These are phyloP conservation scores for Fusarium sp. DNA, from an alignment of 2,329 filamentous ascomycete species.

Conservation along the genomic window DNA sequence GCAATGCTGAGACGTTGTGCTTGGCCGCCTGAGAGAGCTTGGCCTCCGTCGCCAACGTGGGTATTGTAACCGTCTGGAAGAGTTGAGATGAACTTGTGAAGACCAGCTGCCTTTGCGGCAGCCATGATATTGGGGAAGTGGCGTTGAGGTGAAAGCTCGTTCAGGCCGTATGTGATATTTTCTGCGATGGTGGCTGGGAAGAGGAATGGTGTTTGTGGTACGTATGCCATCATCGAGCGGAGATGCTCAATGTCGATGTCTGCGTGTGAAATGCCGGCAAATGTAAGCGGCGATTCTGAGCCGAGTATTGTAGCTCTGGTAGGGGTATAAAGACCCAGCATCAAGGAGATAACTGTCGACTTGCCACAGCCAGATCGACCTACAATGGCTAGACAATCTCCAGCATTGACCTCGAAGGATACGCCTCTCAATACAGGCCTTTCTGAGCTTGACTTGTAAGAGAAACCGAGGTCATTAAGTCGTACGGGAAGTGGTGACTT, in stretches of 20 bases:
- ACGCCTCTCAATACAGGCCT: constrained; percentile 70
- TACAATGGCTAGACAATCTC: constrained; percentile 80
- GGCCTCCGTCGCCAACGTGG: constrained; percentile 79
- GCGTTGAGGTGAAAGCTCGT: constrained; percentile 63
- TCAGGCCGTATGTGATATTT: constrained; percentile 86
- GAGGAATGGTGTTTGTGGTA: constrained; percentile 77
- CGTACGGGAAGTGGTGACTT: constrained; percentile 59
- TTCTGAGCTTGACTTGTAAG: constrained; percentile 71
- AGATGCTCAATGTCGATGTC: constrained; percentile 70
- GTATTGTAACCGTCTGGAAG: constrained; percentile 73
- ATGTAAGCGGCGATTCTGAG: constrained; percentile 59
- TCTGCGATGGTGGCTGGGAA: constrained; percentile 82
- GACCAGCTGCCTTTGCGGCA: constrained; percentile 70
- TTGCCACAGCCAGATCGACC: constrained; percentile 92
- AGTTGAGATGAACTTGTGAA: constrained; percentile 80
- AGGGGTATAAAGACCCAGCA: constrained; percentile 76
- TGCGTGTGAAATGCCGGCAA: constrained; percentile 67
- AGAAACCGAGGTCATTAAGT: constrained; percentile 70
- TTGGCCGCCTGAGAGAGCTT: constrained; percentile 82
- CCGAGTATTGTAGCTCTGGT: neutral
- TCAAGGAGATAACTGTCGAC: constrained; percentile 80
- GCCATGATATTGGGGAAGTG: constrained; percentile 57
- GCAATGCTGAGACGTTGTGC: constrained; percentile 85
- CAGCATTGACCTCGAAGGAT: constrained; percentile 71
- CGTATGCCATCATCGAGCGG: constrained; percentile 72